phyloP scores from a whole-genome alignment of 176 grass and related monocot species.

The Avena insularis region DNA sequence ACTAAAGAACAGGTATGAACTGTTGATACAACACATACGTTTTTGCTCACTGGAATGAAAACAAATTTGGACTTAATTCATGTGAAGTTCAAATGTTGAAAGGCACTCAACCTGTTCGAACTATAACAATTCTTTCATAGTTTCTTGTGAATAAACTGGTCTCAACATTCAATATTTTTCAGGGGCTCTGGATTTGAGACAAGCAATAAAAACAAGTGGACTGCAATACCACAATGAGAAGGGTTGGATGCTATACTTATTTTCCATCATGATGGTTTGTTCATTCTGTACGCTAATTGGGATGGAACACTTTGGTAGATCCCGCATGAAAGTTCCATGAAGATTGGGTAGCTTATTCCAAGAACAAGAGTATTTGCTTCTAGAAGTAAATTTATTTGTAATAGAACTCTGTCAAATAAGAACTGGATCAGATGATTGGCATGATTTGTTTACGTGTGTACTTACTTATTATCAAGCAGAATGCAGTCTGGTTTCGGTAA shows the following conservation, averaged over 20 bases:
- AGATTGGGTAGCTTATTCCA: slow-evolving; percentile 10
- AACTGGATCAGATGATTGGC: slow-evolving; percentile 18
- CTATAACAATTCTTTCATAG: slow-evolving; percentile 7
- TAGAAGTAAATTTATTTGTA: slow-evolving; percentile 35
- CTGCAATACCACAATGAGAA: slow-evolving; percentile 15
- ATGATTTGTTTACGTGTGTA: not conserved
- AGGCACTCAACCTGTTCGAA: slow-evolving; percentile 16
- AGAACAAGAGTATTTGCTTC: slow-evolving; percentile 27
- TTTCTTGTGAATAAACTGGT: slow-evolving; percentile 10
- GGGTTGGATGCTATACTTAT: slow-evolving; percentile 29
- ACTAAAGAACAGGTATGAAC: slow-evolving; percentile 5
- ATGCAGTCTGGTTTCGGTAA: slow-evolving; percentile 57
- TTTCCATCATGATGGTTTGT: not conserved
- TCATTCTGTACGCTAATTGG: slow-evolving; percentile 19
- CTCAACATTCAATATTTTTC: not conserved
- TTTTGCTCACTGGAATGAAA: slow-evolving; percentile 34
- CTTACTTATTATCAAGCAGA: slow-evolving; percentile 73
- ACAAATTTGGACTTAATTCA: slow-evolving; percentile 3
- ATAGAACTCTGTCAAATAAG: slow-evolving; percentile 18
- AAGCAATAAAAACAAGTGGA: not conserved
- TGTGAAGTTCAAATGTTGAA: not conserved
- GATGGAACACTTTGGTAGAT: not conserved
- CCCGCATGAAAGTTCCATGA: slow-evolving; percentile 23
- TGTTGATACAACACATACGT: slow-evolving; percentile 1
- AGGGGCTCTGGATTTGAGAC: too few relatives aligned